Base-by-base conservation (phyloP, 2,329 filamentous ascomycete genomes). In the Didymella keratinophila region DNA sequence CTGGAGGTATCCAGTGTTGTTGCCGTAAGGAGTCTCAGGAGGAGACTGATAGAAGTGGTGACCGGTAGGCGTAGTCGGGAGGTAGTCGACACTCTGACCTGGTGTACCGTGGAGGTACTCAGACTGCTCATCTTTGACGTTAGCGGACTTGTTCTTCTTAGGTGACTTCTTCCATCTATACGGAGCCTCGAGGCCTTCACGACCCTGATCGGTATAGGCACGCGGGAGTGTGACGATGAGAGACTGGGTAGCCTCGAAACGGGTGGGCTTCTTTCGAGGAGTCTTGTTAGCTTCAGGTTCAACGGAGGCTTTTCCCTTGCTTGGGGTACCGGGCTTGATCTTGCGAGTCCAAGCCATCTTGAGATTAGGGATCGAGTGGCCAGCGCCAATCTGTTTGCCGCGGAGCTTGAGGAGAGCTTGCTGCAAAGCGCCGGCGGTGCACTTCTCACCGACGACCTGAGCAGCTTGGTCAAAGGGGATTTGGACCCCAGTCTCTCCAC, bases 361-460 rank as follows among this genome's bases (percentile, higher is more conserved):
- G 58, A 71, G 59, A 32, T 45, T 32, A 9, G 67, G 67, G 47
- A 71, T 68, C 4, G 61, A 51, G 44, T 63, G 43, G 25, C 71
- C 70, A 23, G 66, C 66, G 14, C 56, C 62, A 37, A 66, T 55
- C 25, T 67, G 61, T 47, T 69, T 70, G 21, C 42, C 25, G 11
- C 68, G 65, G 10, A 73, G 54, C 62, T 76, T 76, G 43, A 75
- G 62, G 30, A 75, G 55, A 25, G 73, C 72, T 56, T 76, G 74
- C 48, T 76, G 72, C 20, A 76, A 50, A 14, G 71, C 72, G 28
- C 68, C 59, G 2, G 65, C 67, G 16, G 72, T 71, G 41, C 68
- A 71, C 16, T 44, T 61, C 20, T 60, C 46, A 16, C 63, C 58
- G 5, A 76, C 64, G 8, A 71, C 12, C 30, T 68, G 62, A 10